Evolutionary conservation across 345 rosid genomes (phyloP).

Genomic region (Corchorus capsularis): DNA sequence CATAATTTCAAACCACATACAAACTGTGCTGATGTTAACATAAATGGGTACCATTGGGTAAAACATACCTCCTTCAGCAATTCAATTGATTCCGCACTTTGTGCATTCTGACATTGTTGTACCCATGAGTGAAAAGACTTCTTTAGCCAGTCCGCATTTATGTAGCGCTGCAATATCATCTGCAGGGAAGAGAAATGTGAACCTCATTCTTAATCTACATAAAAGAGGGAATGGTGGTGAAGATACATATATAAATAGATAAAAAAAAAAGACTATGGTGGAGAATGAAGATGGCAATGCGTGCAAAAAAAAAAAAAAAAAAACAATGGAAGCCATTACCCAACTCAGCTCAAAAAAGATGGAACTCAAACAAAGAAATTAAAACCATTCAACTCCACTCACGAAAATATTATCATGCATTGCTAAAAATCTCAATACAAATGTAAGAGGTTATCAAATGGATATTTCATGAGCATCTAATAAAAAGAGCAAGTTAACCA

Average conservation of each 20-base stretch:
- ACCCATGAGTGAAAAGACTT: constrained; percentile 64
- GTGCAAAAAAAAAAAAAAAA: background rate
- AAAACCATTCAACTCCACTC: background rate
- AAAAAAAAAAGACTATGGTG: background rate
- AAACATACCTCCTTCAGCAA: constrained; percentile 81
- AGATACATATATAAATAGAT: background rate
- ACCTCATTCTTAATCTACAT: constrained; percentile 9
- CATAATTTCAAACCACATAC: background rate
- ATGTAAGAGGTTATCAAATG: background rate
- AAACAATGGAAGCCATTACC: background rate
- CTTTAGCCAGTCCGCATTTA: constrained; percentile 68
- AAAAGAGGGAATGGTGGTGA: background rate
- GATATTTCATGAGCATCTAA: background rate
- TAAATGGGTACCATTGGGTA: background rate
- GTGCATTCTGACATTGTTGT: constrained; percentile 63
- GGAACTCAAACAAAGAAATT: constrained; percentile 7
- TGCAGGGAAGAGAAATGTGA: constrained; percentile 37
- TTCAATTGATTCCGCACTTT: constrained; percentile 83
- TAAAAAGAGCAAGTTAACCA: background rate
- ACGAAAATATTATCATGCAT: background rate
- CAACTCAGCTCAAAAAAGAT: background rate
- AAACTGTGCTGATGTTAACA: background rate
- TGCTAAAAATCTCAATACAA: background rate
- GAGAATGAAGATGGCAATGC: background rate
- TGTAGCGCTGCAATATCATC: constrained; percentile 74